These are phyloP conservation scores for Plantago major DNA, from an alignment of 257 asterid genomes.

Conservation along the genomic window DNA sequence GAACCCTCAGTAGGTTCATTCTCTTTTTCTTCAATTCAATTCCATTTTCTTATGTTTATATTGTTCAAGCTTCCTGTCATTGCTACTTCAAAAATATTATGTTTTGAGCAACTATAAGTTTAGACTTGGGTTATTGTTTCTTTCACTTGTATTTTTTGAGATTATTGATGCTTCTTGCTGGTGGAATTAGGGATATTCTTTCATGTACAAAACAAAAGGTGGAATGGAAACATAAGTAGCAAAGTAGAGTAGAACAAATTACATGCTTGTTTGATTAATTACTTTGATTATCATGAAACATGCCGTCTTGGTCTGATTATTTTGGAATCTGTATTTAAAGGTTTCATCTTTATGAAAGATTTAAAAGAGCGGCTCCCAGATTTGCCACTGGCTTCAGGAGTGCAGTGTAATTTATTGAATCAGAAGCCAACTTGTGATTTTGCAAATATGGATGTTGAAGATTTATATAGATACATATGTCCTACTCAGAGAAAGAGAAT, in stretches of 20 bases:
- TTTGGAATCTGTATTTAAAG: constrained; percentile 16
- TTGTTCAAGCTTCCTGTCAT: background rate
- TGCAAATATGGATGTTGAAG: constrained; percentile 36
- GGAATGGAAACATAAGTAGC: too few relatives aligned
- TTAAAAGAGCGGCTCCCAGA: constrained; percentile 41
- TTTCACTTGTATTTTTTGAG: too few relatives aligned
- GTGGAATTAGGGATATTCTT: too few relatives aligned
- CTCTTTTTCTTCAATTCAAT: background rate
- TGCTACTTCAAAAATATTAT: background rate
- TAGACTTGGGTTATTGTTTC: too few relatives aligned
- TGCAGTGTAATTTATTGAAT: constrained; percentile 30
- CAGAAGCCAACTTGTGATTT: constrained; percentile 30
- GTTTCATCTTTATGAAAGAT: constrained; percentile 42
- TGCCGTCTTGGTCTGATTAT: too few relatives aligned
- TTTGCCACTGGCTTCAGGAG: constrained; percentile 23
- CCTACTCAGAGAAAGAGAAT: constrained; percentile 40
- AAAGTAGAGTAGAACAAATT: too few relatives aligned
- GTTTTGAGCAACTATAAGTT: too few relatives aligned
- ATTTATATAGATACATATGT: constrained; percentile 41
- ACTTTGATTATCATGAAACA: too few relatives aligned
- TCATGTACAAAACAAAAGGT: too few relatives aligned
- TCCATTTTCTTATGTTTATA: background rate
- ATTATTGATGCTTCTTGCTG: too few relatives aligned
- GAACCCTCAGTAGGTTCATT: constrained; percentile 47
- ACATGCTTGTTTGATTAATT: too few relatives aligned